A percentile compares a stretch with the other conserved stretches of the same genome.
Conservation (phyloP, 192 early-diverging fungal genomes). For the Entophlyctis luteolus region DNA sequence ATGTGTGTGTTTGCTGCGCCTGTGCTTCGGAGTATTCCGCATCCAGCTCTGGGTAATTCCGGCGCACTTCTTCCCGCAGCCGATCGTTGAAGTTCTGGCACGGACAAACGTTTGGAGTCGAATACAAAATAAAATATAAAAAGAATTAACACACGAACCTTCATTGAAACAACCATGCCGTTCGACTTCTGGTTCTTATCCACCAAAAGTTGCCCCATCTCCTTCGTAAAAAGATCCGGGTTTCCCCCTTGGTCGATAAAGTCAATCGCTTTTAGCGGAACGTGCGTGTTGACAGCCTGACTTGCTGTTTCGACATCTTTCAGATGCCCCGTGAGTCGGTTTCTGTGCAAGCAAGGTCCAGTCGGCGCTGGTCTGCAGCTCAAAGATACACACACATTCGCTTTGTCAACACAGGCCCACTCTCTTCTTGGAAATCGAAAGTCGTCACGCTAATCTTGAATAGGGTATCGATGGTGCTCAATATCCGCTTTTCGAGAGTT, state of each 20-base stretch:
- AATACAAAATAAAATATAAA: neutral
- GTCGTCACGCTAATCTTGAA: slow-evolving; percentile 13
- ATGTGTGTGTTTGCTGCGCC: too few species aligned
- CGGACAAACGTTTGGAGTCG: neutral
- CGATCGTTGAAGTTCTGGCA: slow-evolving; percentile 4
- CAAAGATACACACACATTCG: slow-evolving; percentile 6
- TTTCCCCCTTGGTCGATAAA: slow-evolving; percentile 39
- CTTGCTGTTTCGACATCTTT: neutral
- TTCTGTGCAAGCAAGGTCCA: neutral
- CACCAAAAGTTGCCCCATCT: slow-evolving; percentile 34
- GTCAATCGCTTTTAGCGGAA: neutral
- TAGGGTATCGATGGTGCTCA: neutral
- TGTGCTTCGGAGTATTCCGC: too few species aligned
- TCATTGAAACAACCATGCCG: slow-evolving; percentile 34
- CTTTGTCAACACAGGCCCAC: slow-evolving; percentile 10
- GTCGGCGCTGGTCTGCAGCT: neutral
- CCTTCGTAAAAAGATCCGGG: slow-evolving; percentile 29
- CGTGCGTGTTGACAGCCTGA: neutral
- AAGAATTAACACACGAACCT: slow-evolving; percentile 8
- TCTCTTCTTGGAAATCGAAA: slow-evolving; percentile 17
- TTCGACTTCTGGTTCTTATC: slow-evolving; percentile 51
- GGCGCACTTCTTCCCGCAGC: slow-evolving; percentile 4
- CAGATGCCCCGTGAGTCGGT: neutral
- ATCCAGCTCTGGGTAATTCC: slow-evolving; percentile 12
- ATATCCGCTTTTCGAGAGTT: slow-evolving; percentile 5